Evolutionary conservation across 139 green algal genomes (phyloP).

Genomic region (Nannochloris sp.): DNA sequence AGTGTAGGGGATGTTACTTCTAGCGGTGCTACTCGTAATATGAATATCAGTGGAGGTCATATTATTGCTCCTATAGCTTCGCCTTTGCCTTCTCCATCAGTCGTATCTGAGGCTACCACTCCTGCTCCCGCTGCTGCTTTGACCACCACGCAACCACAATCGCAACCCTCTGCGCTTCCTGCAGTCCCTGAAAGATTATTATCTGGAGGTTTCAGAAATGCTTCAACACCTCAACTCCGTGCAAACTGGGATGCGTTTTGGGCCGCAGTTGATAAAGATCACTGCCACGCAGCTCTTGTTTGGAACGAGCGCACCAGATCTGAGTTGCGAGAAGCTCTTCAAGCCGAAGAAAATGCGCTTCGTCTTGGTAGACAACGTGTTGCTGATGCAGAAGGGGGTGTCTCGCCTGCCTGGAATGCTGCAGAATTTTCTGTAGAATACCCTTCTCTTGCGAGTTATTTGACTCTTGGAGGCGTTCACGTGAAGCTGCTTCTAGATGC

Average conservation of each 20-base stretch:
- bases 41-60: not conserved
- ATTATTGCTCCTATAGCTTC: not conserved
- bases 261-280: constrained; percentile 49
- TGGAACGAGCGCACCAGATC: constrained; percentile 78
- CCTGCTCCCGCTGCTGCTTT: not conserved
- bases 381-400: constrained; percentile 10
- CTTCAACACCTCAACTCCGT: constrained; percentile 15
- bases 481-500: constrained; percentile 81
- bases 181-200: not conserved
- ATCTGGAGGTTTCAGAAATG: not conserved
- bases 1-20: too few species aligned
- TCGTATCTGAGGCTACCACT: not conserved
- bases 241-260: constrained; percentile 84
- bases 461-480: constrained; percentile 79
- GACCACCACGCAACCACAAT: too few species aligned
- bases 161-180: not conserved
- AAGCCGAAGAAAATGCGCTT: constrained; percentile 53
- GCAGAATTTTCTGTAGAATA: constrained; percentile 81
- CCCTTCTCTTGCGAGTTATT: constrained; percentile 52
- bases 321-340: constrained; percentile 81
- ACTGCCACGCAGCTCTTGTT: constrained; percentile 75
- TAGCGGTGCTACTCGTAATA: too few species aligned
- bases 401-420: constrained; percentile 58
- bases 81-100: not conserved
- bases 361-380: constrained; percentile 25